Evolutionary conservation across 192 early-diverging fungal species (phyloP).

Genomic region (Coemansia sp.): DNA sequence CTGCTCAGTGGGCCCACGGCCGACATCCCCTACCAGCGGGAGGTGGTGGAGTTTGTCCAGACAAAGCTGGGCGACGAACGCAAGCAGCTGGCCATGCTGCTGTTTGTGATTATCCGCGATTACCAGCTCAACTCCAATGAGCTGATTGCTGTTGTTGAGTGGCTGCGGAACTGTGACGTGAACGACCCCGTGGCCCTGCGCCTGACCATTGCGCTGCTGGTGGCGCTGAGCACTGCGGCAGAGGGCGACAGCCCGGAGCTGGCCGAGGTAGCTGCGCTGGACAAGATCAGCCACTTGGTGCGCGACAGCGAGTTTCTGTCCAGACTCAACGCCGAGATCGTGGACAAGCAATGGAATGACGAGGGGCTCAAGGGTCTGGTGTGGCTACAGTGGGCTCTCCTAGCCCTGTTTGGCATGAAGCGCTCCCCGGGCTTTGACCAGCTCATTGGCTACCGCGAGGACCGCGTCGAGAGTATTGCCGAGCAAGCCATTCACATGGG

Average conservation of each 20-base stretch:
- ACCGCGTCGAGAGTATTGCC: slow-evolving; percentile 46
- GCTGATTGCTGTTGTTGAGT: slow-evolving; percentile 29
- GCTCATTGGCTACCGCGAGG: slow-evolving; percentile 41
- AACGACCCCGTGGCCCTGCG: slow-evolving; percentile 41
- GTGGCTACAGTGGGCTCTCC: slow-evolving; percentile 59
- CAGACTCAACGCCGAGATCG: slow-evolving; percentile 34
- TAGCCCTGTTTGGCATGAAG: slow-evolving; percentile 48
- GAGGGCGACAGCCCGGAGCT: slow-evolving; percentile 18
- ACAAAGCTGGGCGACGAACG: slow-evolving; percentile 41
- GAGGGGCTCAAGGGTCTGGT: slow-evolving; percentile 49
- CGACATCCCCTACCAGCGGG: slow-evolving; percentile 38
- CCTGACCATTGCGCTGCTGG: slow-evolving; percentile 24
- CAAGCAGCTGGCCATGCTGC: slow-evolving; percentile 38
- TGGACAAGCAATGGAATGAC: slow-evolving; percentile 39
- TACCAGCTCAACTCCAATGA: slow-evolving; percentile 38
- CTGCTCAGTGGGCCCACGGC: slow-evolving; percentile 49
- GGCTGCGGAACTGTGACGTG: slow-evolving; percentile 29
- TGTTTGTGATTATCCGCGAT: slow-evolving; percentile 36
- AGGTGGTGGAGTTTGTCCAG: slow-evolving; percentile 37
- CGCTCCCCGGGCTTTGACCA: slow-evolving; percentile 44
- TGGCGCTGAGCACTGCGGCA: slow-evolving; percentile 21
- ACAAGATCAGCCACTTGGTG: slow-evolving; percentile 37
- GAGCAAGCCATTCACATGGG: slow-evolving; percentile 52
- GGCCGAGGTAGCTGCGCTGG: slow-evolving; percentile 28
- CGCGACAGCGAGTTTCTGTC: slow-evolving; percentile 35